phyloP scores from a whole-genome alignment of 2,329 filamentous ascomycete genomes.

The Aureobasidium sp. region DNA sequence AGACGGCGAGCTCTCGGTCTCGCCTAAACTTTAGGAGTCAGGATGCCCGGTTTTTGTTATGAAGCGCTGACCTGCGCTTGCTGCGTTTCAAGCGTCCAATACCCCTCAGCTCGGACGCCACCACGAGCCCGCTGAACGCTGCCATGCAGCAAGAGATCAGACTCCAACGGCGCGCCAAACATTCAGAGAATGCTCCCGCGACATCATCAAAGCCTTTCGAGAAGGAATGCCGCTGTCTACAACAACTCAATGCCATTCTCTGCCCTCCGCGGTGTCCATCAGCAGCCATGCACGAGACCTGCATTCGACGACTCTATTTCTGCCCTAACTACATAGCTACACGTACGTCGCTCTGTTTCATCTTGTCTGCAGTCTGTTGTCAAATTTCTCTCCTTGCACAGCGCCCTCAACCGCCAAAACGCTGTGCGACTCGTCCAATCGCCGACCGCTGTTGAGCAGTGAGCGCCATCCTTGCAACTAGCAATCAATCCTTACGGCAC shows the following conservation, averaged over 20 bases:
- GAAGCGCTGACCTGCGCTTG: conserved; percentile 8
- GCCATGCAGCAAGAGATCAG: background rate
- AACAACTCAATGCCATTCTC: background rate
- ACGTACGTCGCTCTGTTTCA: conserved; percentile 2
- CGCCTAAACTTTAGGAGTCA: background rate
- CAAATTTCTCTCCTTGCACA: conserved; percentile 13
- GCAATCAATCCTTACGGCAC: conserved; percentile 13
- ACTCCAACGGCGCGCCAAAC: conserved; percentile 7
- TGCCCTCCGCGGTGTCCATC: background rate
- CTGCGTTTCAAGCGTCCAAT: conserved; percentile 9
- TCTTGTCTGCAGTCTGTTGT: conserved; percentile 6
- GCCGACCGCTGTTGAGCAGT: background rate
- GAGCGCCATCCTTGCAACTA: background rate
- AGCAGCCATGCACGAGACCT: background rate
- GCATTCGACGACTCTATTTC: background rate
- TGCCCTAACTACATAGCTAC: background rate
- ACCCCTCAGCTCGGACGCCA: conserved; percentile 13
- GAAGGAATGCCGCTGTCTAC: conserved; percentile 7
- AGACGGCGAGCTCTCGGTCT: conserved; percentile 13
- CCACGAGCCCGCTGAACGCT: background rate
- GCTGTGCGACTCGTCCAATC: conserved; percentile 1
- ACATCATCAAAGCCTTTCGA: conserved; percentile 1
- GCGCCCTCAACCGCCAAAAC: conserved; percentile 9
- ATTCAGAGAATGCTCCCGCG: background rate
- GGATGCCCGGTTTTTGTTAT: conserved; percentile 14